These are phyloP conservation scores for Kwoniella botswanensis DNA, from an alignment of 768 basidiomycete species.

Conservation along the genomic window DNA sequence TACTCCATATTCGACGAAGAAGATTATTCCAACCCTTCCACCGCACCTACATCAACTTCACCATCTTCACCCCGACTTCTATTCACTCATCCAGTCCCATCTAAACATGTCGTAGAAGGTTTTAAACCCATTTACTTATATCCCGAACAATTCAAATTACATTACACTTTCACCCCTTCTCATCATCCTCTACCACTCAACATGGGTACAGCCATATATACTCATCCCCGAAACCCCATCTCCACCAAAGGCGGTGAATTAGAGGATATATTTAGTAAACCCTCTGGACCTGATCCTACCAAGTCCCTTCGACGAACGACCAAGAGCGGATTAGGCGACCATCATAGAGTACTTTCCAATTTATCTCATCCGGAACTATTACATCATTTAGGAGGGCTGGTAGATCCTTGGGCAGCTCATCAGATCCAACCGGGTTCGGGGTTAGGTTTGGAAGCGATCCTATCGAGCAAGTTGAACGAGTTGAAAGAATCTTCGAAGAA, in stretches of 20 bases:
- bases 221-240: constrained; percentile 12
- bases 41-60: constrained; percentile 2
- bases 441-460: constrained; percentile 1
- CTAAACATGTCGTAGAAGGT: constrained; percentile 10
- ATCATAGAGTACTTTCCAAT: constrained; percentile 22
- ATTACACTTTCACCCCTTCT: constrained; percentile 41
- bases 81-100: constrained; percentile 18
- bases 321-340: constrained; percentile 21
- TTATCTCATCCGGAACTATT: constrained; percentile 29
- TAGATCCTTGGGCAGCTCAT: constrained; percentile 1
- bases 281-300: constrained; percentile 17
- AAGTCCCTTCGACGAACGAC: neutral
- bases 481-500: constrained; percentile 5
- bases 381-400: constrained; percentile 25
- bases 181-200: constrained; percentile 44
- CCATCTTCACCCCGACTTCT: constrained; percentile 14
- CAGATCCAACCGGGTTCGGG: constrained; percentile 1
- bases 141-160: constrained; percentile 41
- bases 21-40: constrained; percentile 13
- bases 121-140: constrained; percentile 40
- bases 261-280: constrained; percentile 12
- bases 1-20: neutral
- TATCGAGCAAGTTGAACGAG: constrained; percentile 10
- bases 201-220: constrained; percentile 31
- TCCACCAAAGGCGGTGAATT: neutral